Evolutionary conservation across 768 basidiomycete genomes (phyloP).

Genomic region (Hortiboletus campestris): DNA sequence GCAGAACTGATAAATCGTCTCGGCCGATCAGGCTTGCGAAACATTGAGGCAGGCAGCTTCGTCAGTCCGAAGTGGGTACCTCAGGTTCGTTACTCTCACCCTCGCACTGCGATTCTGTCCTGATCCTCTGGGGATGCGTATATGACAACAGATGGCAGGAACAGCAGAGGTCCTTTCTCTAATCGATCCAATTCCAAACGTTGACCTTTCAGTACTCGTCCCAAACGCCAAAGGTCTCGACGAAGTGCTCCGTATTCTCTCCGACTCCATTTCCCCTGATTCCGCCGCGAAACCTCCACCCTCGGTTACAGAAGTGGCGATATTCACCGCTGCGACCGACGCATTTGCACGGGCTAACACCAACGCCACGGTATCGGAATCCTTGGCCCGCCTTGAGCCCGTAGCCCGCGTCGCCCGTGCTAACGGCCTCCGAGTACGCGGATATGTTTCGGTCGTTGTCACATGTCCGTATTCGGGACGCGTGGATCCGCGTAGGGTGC

Average conservation of each 20-base stretch:
- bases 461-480: conserved; percentile 85
- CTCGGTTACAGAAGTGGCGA: conserved; percentile 77
- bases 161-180: conserved; percentile 69
- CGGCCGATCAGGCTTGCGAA: conserved; percentile 59
- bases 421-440: conserved; percentile 67
- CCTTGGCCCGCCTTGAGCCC: conserved; percentile 57
- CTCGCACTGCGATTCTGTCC: neutral
- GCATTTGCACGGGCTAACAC: conserved; percentile 84
- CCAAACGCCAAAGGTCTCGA: conserved; percentile 80
- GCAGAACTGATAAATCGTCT: conserved; percentile 78
- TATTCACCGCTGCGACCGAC: conserved; percentile 89
- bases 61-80: conserved; percentile 94
- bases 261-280: conserved; percentile 21
- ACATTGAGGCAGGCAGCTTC: conserved; percentile 85
- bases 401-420: conserved; percentile 63
- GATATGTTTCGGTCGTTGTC: conserved; percentile 83
- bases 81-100: conserved; percentile 46
- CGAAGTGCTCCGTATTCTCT: conserved; percentile 58
- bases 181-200: conserved; percentile 51
- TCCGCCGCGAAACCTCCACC: conserved; percentile 39
- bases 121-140: neutral
- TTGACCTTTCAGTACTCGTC: conserved; percentile 75
- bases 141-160: conserved; percentile 70
- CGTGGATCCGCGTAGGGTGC: conserved; percentile 61
- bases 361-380: conserved; percentile 70